A percentile compares a stretch with the other conserved stretches of the same genome.
These are phyloP conservation scores for Amyloporia xantha DNA, from an alignment of 768 basidiomycete genomes.

Conservation along the genomic window DNA sequence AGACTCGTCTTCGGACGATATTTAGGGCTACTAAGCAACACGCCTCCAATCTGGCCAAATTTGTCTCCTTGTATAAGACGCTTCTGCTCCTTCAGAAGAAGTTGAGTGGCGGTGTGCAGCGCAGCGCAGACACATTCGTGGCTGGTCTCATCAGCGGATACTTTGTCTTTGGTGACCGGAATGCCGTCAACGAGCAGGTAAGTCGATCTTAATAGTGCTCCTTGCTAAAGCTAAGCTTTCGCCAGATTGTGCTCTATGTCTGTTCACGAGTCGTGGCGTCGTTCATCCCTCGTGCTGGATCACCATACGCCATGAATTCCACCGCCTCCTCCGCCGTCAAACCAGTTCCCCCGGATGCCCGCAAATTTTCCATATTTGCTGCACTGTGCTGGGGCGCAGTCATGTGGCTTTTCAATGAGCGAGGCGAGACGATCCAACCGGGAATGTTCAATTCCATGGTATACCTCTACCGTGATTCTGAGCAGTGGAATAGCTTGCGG, in stretches of 20 bases:
- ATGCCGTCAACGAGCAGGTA: conserved; percentile 90
- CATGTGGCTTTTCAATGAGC: conserved; percentile 92
- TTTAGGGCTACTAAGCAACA: conserved; percentile 85
- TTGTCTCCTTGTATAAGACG: conserved; percentile 90
- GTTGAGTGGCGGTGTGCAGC: conserved; percentile 74
- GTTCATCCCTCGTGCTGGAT: conserved; percentile 73
- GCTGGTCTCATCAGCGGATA: conserved; percentile 93
- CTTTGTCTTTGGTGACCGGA: conserved; percentile 78
- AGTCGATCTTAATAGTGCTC: conserved; percentile 17
- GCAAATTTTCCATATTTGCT: conserved; percentile 82
- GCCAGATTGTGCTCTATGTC: conserved; percentile 93
- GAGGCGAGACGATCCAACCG: conserved; percentile 86
- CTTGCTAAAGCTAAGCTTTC: background rate
- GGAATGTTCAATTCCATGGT: conserved; percentile 97
- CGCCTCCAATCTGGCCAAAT: conserved; percentile 87
- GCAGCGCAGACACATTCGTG: conserved; percentile 79
- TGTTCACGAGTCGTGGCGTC: conserved; percentile 88
- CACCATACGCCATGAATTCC: conserved; percentile 43
- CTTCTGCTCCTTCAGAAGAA: conserved; percentile 78
- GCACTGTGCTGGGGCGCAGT: conserved; percentile 91
- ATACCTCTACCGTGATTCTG: conserved; percentile 92
- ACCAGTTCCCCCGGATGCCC: conserved; percentile 78
- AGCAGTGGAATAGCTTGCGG: conserved; percentile 73
- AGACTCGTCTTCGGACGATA: conserved; percentile 57
- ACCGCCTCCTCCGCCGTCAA: conserved; percentile 39